Base-by-base conservation (phyloP, 2,329 filamentous ascomycete species). In the Beauveria sp. region DNA sequence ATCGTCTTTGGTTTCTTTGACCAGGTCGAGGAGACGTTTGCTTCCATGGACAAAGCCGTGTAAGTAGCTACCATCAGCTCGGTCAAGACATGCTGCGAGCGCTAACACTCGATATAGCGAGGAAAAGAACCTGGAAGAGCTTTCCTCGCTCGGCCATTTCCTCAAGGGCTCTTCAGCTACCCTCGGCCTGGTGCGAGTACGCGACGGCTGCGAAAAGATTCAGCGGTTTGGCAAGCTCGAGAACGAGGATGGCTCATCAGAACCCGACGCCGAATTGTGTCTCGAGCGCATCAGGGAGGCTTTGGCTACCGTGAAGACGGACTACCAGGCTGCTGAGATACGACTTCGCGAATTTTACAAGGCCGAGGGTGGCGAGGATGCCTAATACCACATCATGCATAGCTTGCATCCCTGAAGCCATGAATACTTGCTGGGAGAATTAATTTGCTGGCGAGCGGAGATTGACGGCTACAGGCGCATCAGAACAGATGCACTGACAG, bases 81-180 rank as follows among this genome's bases (percentile, higher is more conserved):
- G 9, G 16, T 12, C 37, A 18, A 20, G 18, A n/a, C 14, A 20
- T 20, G 30, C 8, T 18, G 34, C 37, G 22, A 22, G 18, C 18
- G 16, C 50, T 53, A 26, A 53, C 20, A 24, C 22, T 34, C 18
- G 24, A 8, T 37, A 62, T 71, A 96, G 92, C 66, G 74, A 84
- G 66, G 73, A 82, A 2, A 81, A 84, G 69, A 80, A 96, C 63
- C 84, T 97, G 61, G 74, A 77, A n/a, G 79, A 86, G 66, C 84
- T 97, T 43, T 96, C 91, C 40, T 82, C 84, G 58, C 86, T 96
- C 37, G 94, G 94, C 47, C 94, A 99, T 77, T 99, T 96, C 78
- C 82, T 99, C 67, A 99, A 99, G 77, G 94, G 94, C 63, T 97
- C 93, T 7, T 97, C 93, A 9, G 93, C 94, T 44, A 97, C 94